These are phyloP conservation scores for Fraxinus americana DNA, from an alignment of 257 asterid genomes.

Conservation along the genomic window DNA sequence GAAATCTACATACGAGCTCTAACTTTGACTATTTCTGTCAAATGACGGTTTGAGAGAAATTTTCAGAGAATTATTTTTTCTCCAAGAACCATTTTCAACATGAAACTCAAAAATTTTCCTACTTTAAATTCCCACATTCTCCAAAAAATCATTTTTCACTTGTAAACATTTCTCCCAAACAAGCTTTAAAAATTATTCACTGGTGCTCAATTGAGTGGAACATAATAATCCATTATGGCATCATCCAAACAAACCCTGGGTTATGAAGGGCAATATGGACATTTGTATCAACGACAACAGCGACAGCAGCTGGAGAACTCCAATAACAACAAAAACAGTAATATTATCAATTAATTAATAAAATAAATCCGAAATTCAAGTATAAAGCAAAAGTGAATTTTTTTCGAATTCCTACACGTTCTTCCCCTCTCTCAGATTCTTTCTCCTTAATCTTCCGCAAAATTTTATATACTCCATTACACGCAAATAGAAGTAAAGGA, in stretches of 20 bases:
- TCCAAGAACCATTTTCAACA: too few species aligned
- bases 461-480: not conserved
- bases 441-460: conserved; percentile 11
- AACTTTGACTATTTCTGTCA: too few species aligned
- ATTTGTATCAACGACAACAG: not conserved
- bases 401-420: not conserved
- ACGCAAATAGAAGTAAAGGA: conserved; percentile 18
- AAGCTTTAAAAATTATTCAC: too few species aligned
- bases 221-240: too few species aligned
- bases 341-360: not conserved
- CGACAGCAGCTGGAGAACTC: not conserved
- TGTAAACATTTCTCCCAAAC: too few species aligned
- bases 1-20: too few species aligned
- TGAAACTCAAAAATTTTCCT: too few species aligned
- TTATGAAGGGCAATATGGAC: not conserved
- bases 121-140: too few species aligned
- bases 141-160: too few species aligned
- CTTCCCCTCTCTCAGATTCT: not conserved
- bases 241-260: not conserved
- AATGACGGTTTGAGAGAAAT: too few species aligned
- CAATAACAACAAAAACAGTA: not conserved
- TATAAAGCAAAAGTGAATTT: not conserved
- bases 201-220: too few species aligned
- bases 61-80: too few species aligned
- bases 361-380: not conserved